Conservation (phyloP, 805 yeast species). For the Sugiyamaella americana region DNA sequence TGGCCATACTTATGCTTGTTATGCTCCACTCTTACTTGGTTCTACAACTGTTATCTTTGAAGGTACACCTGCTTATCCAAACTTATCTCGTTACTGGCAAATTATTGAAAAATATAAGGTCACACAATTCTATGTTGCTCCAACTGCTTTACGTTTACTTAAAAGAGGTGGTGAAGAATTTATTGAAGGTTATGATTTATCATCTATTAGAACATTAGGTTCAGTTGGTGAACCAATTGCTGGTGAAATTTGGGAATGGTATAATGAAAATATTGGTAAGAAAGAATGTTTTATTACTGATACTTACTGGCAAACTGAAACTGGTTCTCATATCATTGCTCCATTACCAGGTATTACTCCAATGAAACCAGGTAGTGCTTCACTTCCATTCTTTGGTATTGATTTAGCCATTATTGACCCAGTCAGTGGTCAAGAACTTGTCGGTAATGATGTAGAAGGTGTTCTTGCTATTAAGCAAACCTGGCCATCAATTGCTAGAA, state of each 20-base stretch:
- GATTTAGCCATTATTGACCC: slow-evolving; percentile 91
- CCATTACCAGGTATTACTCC: slow-evolving; percentile 94
- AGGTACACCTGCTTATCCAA: slow-evolving; percentile 97
- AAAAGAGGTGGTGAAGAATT: slow-evolving; percentile 82
- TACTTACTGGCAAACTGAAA: slow-evolving; percentile 99
- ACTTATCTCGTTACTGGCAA: slow-evolving; percentile 93
- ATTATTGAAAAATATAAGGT: slow-evolving; percentile 87
- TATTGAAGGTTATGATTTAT: slow-evolving; percentile 75
- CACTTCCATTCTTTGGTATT: slow-evolving; percentile 93
- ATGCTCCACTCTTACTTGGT: slow-evolving; percentile 87
- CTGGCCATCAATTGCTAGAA: slow-evolving; percentile 99
- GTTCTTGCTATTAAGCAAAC: slow-evolving; percentile 83
- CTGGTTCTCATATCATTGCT: slow-evolving; percentile 91
- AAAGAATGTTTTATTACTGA: slow-evolving; percentile 85
- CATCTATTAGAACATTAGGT: slow-evolving; percentile 86
- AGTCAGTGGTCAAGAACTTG: slow-evolving; percentile 75
- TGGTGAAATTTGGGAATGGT: slow-evolving; percentile 98
- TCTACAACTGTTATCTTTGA: slow-evolving; percentile 91
- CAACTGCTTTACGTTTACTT: slow-evolving; percentile 91
- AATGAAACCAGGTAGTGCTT: slow-evolving; percentile 95
- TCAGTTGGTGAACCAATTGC: slow-evolving; percentile 99
- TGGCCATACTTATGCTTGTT: slow-evolving; percentile 92
- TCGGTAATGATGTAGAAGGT: slow-evolving; percentile 91
- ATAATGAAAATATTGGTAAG: slow-evolving; percentile 85
- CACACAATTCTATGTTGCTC: slow-evolving; percentile 96